Evolutionary conservation across 176 grass and related monocot genomes (phyloP).

Genomic region (Rhynchospora breviuscula): DNA sequence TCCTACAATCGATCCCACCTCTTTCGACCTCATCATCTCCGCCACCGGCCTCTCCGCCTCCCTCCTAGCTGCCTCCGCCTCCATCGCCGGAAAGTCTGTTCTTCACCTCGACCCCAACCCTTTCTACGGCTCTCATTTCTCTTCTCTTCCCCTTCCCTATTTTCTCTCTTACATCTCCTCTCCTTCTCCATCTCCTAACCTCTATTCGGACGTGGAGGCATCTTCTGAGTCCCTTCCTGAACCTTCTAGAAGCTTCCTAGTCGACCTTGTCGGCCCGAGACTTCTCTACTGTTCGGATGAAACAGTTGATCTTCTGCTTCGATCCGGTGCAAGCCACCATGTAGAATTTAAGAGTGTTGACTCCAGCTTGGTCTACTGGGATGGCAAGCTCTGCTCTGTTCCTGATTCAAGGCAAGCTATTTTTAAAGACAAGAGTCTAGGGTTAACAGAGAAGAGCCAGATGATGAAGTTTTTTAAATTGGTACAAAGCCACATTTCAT

Average conservation of each 20-base stretch:
- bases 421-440: constrained; percentile 61
- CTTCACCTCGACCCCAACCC: constrained; percentile 78
- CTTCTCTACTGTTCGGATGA: constrained; percentile 82
- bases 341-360: constrained; percentile 89
- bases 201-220: constrained; percentile 56
- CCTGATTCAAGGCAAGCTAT: constrained; percentile 73
- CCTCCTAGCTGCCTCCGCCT: constrained; percentile 61
- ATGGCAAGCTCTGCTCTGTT: constrained; percentile 56
- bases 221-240: constrained; percentile 51
- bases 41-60: constrained; percentile 81
- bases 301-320: constrained; percentile 61
- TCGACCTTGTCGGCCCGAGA: constrained; percentile 67
- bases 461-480: constrained; percentile 71
- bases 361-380: constrained; percentile 71
- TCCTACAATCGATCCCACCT: constrained; percentile 60
- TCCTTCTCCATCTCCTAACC: constrained; percentile 5
- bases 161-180: constrained; percentile 1
- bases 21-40: constrained; percentile 74
- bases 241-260: constrained; percentile 40
- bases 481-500: constrained; percentile 53
- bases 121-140: constrained; percentile 87
- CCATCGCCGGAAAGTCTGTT: constrained; percentile 61
- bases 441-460: constrained; percentile 52
- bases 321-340: constrained; percentile 70
- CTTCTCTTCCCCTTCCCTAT: constrained; percentile 54